Percentiles rank a stretch among this genome's conserved stretches.
These are phyloP conservation scores for Cladosporium halotolerans DNA, from an alignment of 2,329 filamentous ascomycete species.

Conservation along the genomic window DNA sequence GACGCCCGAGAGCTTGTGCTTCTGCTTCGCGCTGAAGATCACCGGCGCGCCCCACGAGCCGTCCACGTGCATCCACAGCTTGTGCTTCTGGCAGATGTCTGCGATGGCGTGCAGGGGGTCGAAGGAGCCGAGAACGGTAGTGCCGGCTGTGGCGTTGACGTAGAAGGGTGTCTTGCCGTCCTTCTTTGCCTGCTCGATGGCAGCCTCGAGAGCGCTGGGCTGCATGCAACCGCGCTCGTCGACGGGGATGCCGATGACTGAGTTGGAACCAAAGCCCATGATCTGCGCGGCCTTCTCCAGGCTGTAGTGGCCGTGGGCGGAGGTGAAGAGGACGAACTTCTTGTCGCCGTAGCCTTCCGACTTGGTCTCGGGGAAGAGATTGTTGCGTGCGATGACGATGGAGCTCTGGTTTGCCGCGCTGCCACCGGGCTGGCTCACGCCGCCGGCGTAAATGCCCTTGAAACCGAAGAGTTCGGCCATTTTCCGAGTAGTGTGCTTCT, in stretches of 20 bases:
- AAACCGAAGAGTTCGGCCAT: conserved; percentile 76
- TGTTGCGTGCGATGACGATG: conserved; percentile 82
- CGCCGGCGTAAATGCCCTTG: conserved; percentile 59
- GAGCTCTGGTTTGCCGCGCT: conserved; percentile 79
- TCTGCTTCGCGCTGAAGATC: conserved; percentile 61
- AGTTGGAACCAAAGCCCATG: conserved; percentile 70
- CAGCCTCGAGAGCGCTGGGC: conserved; percentile 55
- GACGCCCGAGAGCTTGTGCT: conserved; percentile 62
- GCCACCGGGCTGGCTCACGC: conserved; percentile 72
- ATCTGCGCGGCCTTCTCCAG: conserved; percentile 93
- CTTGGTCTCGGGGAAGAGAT: conserved; percentile 74
- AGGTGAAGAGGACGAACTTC: conserved; percentile 80
- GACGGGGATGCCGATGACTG: conserved; percentile 69
- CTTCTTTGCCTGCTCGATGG: conserved; percentile 55
- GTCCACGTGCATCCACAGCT: conserved; percentile 89
- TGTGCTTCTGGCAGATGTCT: conserved; percentile 61
- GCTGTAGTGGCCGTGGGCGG: conserved; percentile 85
- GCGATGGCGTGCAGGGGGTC: conserved; percentile 70
- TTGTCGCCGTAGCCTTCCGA: conserved; percentile 57
- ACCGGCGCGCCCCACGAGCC: conserved; percentile 84
- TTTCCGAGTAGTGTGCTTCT: conserved; percentile 70
- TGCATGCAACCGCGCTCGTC: conserved; percentile 68
- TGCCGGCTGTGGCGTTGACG: conserved; percentile 91
- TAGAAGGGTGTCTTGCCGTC: conserved; percentile 80
- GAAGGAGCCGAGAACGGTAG: conserved; percentile 84